Percentiles rank a stretch among this genome's conserved stretches.
phyloP scores from a whole-genome alignment of 371 early-diverging fungal genomes.

The Globomyces sp. region DNA sequence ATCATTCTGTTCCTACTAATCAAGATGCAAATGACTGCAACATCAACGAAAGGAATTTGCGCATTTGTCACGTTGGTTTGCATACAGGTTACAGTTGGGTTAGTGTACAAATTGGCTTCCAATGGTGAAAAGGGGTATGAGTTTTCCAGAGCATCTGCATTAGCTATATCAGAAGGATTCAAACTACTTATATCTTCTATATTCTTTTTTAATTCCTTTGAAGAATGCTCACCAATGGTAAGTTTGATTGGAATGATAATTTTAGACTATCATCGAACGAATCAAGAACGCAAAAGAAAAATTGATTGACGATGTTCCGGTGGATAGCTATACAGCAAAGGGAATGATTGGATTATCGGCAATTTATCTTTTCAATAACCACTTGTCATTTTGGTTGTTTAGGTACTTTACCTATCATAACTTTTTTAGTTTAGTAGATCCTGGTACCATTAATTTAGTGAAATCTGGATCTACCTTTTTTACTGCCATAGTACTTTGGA shows the following conservation, averaged over 20 bases:
- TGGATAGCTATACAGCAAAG: neutral
- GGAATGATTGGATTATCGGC: neutral
- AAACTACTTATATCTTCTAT: constrained; percentile 13
- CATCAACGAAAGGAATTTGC: neutral
- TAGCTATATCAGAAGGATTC: constrained; percentile 14
- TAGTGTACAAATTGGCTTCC: constrained; percentile 17
- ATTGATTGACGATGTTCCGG: constrained; percentile 1
- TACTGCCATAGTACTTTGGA: neutral
- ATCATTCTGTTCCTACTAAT: too few relatives aligned
- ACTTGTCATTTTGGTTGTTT: neutral
- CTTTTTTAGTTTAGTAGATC: neutral
- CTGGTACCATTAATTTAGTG: neutral
- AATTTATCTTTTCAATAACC: constrained; percentile 2
- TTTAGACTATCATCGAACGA: neutral
- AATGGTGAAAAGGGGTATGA: constrained; percentile 11
- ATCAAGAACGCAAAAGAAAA: neutral
- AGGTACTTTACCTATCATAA: too few relatives aligned
- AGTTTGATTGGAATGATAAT: neutral
- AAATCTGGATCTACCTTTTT: neutral
- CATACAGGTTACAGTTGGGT: constrained; percentile 9
- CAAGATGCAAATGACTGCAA: too few relatives aligned
- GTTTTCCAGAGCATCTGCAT: constrained; percentile 12
- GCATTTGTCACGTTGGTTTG: neutral
- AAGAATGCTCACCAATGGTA: neutral
- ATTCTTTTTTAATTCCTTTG: neutral